A percentile compares a stretch with the other conserved stretches of the same genome.
Conservation (phyloP, 2,329 filamentous ascomycete species). For the Colletotrichum eremochloae region DNA sequence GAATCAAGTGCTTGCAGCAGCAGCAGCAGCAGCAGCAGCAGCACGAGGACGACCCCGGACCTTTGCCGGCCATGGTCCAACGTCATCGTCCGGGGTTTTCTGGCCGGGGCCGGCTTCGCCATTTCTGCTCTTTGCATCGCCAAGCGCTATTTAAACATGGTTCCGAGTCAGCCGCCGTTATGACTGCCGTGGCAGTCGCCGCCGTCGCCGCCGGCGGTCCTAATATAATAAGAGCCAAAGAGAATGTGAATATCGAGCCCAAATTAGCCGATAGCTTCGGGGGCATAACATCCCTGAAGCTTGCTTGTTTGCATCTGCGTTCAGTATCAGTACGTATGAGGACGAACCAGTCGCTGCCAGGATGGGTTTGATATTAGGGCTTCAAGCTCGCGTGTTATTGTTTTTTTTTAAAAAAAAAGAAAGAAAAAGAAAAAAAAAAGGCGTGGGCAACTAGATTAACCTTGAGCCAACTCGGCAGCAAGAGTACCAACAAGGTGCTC, state of each 20-base stretch:
- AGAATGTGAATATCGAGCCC: background rate
- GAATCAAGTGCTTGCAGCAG: conserved; percentile 21
- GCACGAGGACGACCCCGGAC: background rate
- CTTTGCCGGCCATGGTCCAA: conserved; percentile 9
- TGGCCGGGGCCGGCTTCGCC: background rate
- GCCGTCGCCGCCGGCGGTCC: background rate
- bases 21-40: background rate
- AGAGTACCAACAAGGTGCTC: background rate
- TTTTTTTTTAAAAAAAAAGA: background rate
- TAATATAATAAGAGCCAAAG: conserved; percentile 6
- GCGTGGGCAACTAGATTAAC: background rate
- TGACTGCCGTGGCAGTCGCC: conserved; percentile 21
- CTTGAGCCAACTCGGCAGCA: background rate
- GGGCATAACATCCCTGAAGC: no score
- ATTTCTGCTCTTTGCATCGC: conserved; percentile 11
- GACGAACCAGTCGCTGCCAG: background rate
- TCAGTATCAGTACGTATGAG: background rate
- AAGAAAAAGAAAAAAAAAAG: background rate
- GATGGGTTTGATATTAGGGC: background rate
- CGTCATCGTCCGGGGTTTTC: conserved; percentile 9
- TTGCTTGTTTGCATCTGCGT: background rate
- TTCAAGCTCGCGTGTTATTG: background rate
- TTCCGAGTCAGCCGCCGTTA: conserved; percentile 26
- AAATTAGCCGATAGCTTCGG: background rate
- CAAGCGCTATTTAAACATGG: conserved; percentile 16